Percentiles rank a stretch among this genome's conserved stretches.
Evolutionary conservation across 345 rosid species (phyloP).

Genomic region (Ceriops tagal): DNA sequence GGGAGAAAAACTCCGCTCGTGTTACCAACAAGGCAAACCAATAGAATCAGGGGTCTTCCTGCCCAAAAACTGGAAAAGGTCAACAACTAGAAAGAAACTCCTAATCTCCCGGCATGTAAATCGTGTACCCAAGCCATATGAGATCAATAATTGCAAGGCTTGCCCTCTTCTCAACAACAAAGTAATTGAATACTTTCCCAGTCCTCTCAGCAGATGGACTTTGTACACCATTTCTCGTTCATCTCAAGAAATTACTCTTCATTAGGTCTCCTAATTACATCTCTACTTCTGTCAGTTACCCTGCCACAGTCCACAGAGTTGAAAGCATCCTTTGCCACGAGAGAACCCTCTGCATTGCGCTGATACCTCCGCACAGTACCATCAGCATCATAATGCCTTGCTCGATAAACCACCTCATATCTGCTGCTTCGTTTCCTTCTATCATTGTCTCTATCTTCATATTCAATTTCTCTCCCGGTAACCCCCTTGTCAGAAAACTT

Average conservation of each 20-base stretch:
- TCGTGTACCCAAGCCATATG: neutral
- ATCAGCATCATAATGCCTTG: conserved; percentile 24
- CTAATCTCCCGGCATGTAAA: neutral
- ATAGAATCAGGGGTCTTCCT: conserved; percentile 16
- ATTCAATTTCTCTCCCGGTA: conserved; percentile 25
- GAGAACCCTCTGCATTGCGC: neutral
- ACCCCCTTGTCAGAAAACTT: conserved; percentile 22
- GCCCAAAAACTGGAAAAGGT: conserved; percentile 8
- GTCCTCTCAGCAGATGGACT: neutral
- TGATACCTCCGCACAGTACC: conserved; percentile 15
- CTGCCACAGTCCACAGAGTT: conserved; percentile 1
- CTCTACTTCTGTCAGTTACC: conserved; percentile 7
- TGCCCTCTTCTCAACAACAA: neutral
- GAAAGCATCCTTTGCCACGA: conserved; percentile 12
- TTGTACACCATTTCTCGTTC: neutral
- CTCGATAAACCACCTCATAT: conserved; percentile 29
- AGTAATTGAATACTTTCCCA: too few species aligned
- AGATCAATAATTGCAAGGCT: neutral
- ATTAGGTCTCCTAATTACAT: conserved; percentile 2
- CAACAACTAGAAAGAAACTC: neutral
- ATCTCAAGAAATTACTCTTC: neutral
- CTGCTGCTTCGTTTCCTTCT: conserved; percentile 26
- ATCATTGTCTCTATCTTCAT: conserved; percentile 29
- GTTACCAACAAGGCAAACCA: neutral
- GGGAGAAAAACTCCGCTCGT: too few species aligned